These are phyloP conservation scores for Combretum micranthum DNA, from an alignment of 345 rosid genomes.

Conservation along the genomic window DNA sequence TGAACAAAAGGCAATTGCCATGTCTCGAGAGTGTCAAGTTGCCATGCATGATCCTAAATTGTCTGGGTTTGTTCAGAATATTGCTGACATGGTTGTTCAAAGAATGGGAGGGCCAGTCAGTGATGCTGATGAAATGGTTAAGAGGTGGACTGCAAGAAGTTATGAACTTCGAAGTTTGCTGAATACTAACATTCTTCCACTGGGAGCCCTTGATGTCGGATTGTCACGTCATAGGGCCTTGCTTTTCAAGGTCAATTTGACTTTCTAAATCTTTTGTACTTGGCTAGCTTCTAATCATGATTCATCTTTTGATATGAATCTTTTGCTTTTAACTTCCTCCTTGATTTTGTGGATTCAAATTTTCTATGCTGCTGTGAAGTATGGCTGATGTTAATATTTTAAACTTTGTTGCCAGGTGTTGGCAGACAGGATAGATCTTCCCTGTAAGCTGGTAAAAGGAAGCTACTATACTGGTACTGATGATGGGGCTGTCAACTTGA, in stretches of 20 bases:
- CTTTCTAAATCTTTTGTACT: constrained; percentile 5
- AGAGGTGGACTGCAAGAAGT: constrained; percentile 65
- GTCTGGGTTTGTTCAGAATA: constrained; percentile 62
- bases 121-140: constrained; percentile 74
- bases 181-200: constrained; percentile 64
- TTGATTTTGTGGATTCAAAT: not conserved
- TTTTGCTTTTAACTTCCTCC: not conserved
- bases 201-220: constrained; percentile 79
- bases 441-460: constrained; percentile 91
- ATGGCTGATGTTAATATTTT: constrained; percentile 17
- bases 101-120: constrained; percentile 93
- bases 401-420: constrained; percentile 53
- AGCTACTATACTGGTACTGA: constrained; percentile 97
- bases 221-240: constrained; percentile 95
- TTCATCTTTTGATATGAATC: not conserved
- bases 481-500: constrained; percentile 90
- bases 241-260: constrained; percentile 74
- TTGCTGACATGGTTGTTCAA: constrained; percentile 84
- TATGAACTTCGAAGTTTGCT: constrained; percentile 50
- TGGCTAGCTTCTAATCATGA: not conserved
- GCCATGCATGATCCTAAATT: constrained; percentile 34
- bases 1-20: constrained; percentile 42
- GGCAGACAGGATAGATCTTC: constrained; percentile 82
- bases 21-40: constrained; percentile 42
- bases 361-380: constrained; percentile 5